Evolutionary conservation across 129 eudicot genomes (phyloP).

Genomic region (Artemisia annua): DNA sequence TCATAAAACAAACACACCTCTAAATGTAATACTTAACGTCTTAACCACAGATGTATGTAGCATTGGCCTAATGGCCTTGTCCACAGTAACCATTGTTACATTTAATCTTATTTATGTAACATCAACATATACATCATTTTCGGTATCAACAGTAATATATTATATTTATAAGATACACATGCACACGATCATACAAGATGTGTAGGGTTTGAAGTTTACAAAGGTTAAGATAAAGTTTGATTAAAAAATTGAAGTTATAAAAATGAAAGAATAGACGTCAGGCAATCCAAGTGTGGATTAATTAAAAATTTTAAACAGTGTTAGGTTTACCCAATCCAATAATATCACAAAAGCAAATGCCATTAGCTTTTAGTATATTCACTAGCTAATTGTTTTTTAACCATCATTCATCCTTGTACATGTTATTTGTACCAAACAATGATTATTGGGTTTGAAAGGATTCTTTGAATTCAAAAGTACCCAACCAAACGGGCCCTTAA

Average conservation of each 20-base stretch:
- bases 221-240: neutral
- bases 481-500: no score
- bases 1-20: no score
- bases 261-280: conserved; percentile 22
- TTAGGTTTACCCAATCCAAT: conserved; percentile 36
- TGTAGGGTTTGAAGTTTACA: conserved; percentile 2
- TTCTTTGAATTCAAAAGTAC: no score
- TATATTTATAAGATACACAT: neutral
- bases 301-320: conserved; percentile 6
- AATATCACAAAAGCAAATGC: conserved; percentile 19
- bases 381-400: neutral
- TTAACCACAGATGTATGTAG: no score
- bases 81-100: no score
- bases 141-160: no score
- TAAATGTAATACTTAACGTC: no score
- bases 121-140: no score
- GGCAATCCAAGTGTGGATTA: conserved; percentile 15
- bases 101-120: no score
- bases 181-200: neutral
- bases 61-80: no score
- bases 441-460: no score
- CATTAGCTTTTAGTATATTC: conserved; percentile 9
- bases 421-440: no score
- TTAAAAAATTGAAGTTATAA: neutral
- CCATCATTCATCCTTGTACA: conserved; percentile 24